phyloP scores from a whole-genome alignment of 179 eudicot genomes.

The Patellifolia procumbens region DNA sequence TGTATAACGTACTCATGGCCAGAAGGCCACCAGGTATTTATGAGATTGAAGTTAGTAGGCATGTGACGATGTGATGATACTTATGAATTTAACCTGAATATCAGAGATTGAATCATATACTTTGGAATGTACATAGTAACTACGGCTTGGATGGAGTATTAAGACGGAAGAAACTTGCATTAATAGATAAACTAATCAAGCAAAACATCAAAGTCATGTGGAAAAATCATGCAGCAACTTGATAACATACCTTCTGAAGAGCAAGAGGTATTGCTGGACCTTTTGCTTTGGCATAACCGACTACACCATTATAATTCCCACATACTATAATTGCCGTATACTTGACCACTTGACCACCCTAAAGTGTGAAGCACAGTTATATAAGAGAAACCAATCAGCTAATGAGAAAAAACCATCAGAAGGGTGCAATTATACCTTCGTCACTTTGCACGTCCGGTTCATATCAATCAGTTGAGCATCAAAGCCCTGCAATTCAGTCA shows the following conservation, averaged over 20 bases:
- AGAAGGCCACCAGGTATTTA: neutral
- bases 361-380: conserved; percentile 18
- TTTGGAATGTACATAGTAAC: neutral
- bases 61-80: neutral
- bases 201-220: neutral
- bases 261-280: conserved; percentile 75
- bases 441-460: conserved; percentile 81
- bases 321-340: conserved; percentile 82
- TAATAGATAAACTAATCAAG: neutral
- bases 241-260: conserved; percentile 75
- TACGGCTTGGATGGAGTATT: neutral
- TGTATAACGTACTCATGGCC: neutral
- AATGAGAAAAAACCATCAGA: conserved; percentile 21
- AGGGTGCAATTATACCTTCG: conserved; percentile 56
- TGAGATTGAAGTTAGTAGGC: neutral
- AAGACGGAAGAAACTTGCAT: neutral
- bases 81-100: neutral
- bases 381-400: conserved; percentile 5
- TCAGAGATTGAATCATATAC: neutral
- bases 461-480: conserved; percentile 75
- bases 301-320: conserved; percentile 86
- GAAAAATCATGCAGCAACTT: neutral
- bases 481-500: conserved; percentile 66
- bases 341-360: conserved; percentile 88
- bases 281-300: conserved; percentile 90